phyloP scores from a whole-genome alignment of 1,284 basidiomycete species.

The Butyriboletus regius region DNA sequence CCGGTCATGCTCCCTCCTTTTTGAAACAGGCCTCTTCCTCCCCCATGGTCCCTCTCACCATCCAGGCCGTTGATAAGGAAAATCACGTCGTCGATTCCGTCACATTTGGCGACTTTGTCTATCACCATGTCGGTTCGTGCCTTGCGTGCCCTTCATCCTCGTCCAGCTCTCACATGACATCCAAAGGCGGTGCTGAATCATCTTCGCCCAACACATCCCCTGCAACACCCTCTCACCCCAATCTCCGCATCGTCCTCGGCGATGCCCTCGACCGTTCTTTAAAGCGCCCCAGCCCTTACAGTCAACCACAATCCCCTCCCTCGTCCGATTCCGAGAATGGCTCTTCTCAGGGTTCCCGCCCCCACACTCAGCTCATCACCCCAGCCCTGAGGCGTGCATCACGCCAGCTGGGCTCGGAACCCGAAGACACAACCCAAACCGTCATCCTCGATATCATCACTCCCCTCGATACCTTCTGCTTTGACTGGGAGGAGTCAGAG shows the following conservation, averaged over 20 bases:
- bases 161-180: not conserved
- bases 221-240: not conserved
- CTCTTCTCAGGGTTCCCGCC: slow-evolving; percentile 11
- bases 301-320: slow-evolving; percentile 24
- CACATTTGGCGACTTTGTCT: slow-evolving; percentile 67
- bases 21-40: slow-evolving; percentile 29
- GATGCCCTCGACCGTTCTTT: slow-evolving; percentile 14
- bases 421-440: slow-evolving; percentile 38
- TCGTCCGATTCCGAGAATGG: slow-evolving; percentile 29
- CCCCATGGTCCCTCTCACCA: slow-evolving; percentile 45
- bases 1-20: slow-evolving; percentile 48
- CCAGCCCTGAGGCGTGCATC: slow-evolving; percentile 24
- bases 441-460: slow-evolving; percentile 54
- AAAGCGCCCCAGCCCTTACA: slow-evolving; percentile 31
- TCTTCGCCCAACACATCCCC: slow-evolving; percentile 1
- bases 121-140: slow-evolving; percentile 44
- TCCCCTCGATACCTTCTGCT: slow-evolving; percentile 47
- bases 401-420: slow-evolving; percentile 18
- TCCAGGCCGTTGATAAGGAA: slow-evolving; percentile 54
- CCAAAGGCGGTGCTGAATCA: slow-evolving; percentile 5
- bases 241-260: slow-evolving; percentile 5
- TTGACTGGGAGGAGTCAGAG: slow-evolving; percentile 55
- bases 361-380: slow-evolving; percentile 5
- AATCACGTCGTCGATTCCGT: slow-evolving; percentile 54
- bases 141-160: not conserved